Evolutionary conservation across 2,329 filamentous ascomycete species (phyloP).

Genomic region (Fusarium verrucosum): DNA sequence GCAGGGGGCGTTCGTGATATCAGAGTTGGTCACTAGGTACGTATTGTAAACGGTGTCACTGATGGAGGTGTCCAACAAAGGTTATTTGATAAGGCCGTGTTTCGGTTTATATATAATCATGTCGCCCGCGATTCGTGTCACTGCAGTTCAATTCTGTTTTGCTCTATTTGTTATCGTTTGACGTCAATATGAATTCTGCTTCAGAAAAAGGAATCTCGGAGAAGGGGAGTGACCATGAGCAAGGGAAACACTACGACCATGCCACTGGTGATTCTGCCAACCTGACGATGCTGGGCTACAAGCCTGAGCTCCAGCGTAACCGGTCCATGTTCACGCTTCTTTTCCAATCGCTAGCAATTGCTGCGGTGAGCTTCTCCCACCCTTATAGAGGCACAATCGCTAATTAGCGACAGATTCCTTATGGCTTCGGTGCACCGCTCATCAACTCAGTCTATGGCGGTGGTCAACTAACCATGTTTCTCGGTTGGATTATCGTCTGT

Average conservation of each 20-base stretch:
- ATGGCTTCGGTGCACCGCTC: conserved; percentile 40
- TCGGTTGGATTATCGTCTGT: conserved; percentile 70
- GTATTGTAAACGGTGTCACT: no score
- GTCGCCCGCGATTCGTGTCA: neutral
- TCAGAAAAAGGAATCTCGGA: conserved; percentile 25
- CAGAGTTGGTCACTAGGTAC: neutral
- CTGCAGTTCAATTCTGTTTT: neutral
- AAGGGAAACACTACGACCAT: conserved; percentile 10
- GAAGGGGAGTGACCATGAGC: conserved; percentile 23
- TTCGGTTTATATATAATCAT: conserved; percentile 25
- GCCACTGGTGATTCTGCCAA: conserved; percentile 37
- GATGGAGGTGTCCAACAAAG: conserved; percentile 13
- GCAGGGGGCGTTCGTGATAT: conserved; percentile 18
- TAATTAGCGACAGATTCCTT: conserved; percentile 33
- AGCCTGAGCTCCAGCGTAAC: conserved; percentile 41
- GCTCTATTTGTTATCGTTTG: neutral
- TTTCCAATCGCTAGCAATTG: conserved; percentile 44
- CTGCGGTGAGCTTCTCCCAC: conserved; percentile 27
- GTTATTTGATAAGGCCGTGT: neutral
- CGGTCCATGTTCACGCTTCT: conserved; percentile 44
- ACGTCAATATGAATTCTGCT: conserved; percentile 5
- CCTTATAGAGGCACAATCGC: fast-evolving
- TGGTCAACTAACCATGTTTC: conserved; percentile 65
- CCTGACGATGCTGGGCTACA: conserved; percentile 60
- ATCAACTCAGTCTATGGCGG: conserved; percentile 40